phyloP scores from a whole-genome alignment of 805 yeast species.

The Metschnikowia orientalis region DNA sequence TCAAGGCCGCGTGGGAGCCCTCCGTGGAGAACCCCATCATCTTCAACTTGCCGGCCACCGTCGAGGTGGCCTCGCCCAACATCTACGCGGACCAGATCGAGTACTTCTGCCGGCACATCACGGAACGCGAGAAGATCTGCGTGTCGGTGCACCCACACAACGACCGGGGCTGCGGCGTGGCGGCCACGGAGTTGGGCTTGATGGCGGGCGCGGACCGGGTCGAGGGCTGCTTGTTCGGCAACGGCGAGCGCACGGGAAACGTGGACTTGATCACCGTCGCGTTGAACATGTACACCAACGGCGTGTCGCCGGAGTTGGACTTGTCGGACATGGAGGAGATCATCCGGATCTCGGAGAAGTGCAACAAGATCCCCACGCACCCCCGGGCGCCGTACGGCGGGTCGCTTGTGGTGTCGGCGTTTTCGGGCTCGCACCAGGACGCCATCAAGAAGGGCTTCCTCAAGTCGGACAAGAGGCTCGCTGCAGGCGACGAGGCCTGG shows the following conservation, averaged over 20 bases:
- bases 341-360: slow-evolving; percentile 66
- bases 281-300: slow-evolving; percentile 73
- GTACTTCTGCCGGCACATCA: slow-evolving; percentile 61
- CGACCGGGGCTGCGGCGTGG: slow-evolving; percentile 82
- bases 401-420: slow-evolving; percentile 72
- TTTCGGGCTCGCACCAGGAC: slow-evolving; percentile 70
- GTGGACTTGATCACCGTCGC: slow-evolving; percentile 76
- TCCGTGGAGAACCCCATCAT: slow-evolving; percentile 69
- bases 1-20: slow-evolving; percentile 75
- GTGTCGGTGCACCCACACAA: slow-evolving; percentile 74
- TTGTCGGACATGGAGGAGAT: slow-evolving; percentile 64
- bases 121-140: slow-evolving; percentile 66
- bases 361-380: slow-evolving; percentile 71
- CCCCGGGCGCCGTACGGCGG: slow-evolving; percentile 82
- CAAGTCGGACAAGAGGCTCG: slow-evolving; percentile 49
- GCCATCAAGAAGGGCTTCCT: slow-evolving; percentile 65
- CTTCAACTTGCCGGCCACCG: slow-evolving; percentile 78
- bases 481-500: slow-evolving; percentile 48
- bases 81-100: slow-evolving; percentile 79
- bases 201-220: slow-evolving; percentile 85
- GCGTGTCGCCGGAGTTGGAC: slow-evolving; percentile 67
- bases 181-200: slow-evolving; percentile 72
- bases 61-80: slow-evolving; percentile 72
- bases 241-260: slow-evolving; percentile 84
- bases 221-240: slow-evolving; percentile 79